These are phyloP conservation scores for Mortierella polycephala DNA, from an alignment of 371 early-diverging fungal species.

Conservation along the genomic window DNA sequence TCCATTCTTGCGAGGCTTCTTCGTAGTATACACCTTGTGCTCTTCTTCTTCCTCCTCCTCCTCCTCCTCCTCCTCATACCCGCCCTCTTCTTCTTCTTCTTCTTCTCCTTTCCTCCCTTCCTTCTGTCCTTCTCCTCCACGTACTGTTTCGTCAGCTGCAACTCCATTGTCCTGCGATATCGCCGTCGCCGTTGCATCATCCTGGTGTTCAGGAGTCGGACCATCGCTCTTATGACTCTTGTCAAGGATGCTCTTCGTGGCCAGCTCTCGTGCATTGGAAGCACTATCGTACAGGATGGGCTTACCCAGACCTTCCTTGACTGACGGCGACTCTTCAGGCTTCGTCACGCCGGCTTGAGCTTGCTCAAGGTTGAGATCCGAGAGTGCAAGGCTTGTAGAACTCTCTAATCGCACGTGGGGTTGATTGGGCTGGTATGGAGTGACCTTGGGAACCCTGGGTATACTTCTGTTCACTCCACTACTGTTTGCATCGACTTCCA, in stretches of 20 bases:
- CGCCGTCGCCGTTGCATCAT: not conserved
- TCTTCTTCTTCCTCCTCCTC: conserved; percentile 18
- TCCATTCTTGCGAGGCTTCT: conserved; percentile 43
- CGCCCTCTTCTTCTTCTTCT: not conserved
- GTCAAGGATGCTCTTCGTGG: conserved; percentile 27
- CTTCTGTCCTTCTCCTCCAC: not conserved
- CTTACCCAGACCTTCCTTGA: conserved; percentile 9
- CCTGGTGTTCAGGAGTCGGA: not conserved
- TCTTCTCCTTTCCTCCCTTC: not conserved
- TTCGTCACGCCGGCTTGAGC: not conserved
- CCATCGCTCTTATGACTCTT: conserved; percentile 14
- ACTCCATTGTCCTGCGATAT: not conserved
- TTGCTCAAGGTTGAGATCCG: conserved; percentile 7
- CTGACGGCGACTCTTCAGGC: not conserved
- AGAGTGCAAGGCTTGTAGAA: conserved; percentile 13
- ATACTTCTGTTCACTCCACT: conserved; percentile 1
- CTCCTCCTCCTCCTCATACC: not conserved
- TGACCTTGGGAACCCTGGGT: conserved; percentile 23
- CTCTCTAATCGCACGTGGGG: conserved; percentile 32
- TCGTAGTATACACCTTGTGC: conserved; percentile 32
- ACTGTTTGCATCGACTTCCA: not conserved
- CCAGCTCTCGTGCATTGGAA: conserved; percentile 27
- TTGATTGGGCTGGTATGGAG: conserved; percentile 40
- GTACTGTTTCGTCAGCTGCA: not conserved
- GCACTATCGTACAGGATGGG: conserved; percentile 27